phyloP scores from a whole-genome alignment of 805 yeast genomes.

The Lachancea lanzarotensis region DNA sequence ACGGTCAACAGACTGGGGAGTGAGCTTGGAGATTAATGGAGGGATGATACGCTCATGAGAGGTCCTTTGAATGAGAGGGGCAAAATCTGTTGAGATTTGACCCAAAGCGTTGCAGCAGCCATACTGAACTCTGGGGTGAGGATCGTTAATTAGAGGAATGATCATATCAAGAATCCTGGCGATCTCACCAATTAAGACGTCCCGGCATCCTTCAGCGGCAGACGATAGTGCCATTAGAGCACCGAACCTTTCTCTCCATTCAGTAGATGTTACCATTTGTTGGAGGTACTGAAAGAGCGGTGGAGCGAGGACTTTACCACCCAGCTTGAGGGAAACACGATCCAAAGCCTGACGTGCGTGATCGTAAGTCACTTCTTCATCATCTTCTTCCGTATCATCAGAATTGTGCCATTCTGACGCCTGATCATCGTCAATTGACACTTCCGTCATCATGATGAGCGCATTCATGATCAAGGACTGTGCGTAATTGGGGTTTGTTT shows the following conservation, averaged over 20 bases:
- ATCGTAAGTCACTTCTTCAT: constrained; percentile 78
- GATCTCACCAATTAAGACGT: constrained; percentile 74
- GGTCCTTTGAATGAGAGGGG: constrained; percentile 77
- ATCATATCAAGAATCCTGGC: constrained; percentile 78
- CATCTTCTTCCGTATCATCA: constrained; percentile 72
- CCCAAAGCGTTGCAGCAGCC: constrained; percentile 97
- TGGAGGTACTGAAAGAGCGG: constrained; percentile 86
- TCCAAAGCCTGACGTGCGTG: constrained; percentile 95
- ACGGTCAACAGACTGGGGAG: constrained; percentile 68
- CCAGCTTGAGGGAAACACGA: constrained; percentile 75
- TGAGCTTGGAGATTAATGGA: constrained; percentile 75
- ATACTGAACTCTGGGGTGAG: constrained; percentile 91
- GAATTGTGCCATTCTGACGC: constrained; percentile 81
- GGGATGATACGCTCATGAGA: constrained; percentile 78
- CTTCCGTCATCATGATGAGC: constrained; percentile 84
- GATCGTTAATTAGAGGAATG: constrained; percentile 75
- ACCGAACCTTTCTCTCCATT: constrained; percentile 95
- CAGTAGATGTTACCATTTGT: constrained; percentile 63
- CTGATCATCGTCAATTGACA: constrained; percentile 82
- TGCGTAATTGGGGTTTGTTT: constrained; percentile 65
- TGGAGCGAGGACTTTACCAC: constrained; percentile 76
- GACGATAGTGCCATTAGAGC: constrained; percentile 95
- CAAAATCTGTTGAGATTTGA: constrained; percentile 94
- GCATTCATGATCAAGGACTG: constrained; percentile 65
- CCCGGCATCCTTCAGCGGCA: constrained; percentile 96